Base-by-base conservation (phyloP, 2,329 filamentous ascomycete genomes). In the Neoscytalidium dimidiatum region DNA sequence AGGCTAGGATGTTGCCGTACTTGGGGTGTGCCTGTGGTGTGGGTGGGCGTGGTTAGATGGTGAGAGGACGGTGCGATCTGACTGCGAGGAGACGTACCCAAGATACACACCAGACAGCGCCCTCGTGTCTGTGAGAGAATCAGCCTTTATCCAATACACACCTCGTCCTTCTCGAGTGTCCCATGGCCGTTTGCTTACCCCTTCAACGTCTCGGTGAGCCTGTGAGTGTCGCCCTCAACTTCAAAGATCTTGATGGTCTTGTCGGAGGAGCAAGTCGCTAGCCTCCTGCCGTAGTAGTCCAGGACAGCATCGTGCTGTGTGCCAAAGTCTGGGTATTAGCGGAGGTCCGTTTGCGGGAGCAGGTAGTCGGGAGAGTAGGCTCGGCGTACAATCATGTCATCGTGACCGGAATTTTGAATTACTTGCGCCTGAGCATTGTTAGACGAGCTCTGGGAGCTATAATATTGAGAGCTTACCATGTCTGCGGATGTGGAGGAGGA, bases 181-280 rank as follows among this genome's bases (percentile, higher is more conserved):
- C 38, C 41, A 41, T 19, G 28, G 43, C 21, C 38, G 29, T 51
- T 17, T 21, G 75, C 83, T 74, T 86, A 96, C 92, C 94, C 94
- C 82, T 96, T 97, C 70, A 99, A 83, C 28, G 95, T 99, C 82
- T 98, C 94, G 35, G 92, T 87, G 72, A 98, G 83, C 69, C 92
- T 88, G 80, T 99, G 94, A 71, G 90, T 87, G 72, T 98, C 94
- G 74, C 93, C 92, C 74, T 98, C 94, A 64, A 99, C 90, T 81
- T 99, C 95, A 77, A 97, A 99, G 76, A 99, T 98, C 84, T 98
- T 98, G 84, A 99, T 96, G 53, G 94, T 98, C 78, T 95, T 94
- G 82, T 99, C 95, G 70, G 94, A 97, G 38, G 94, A 97, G 81
- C 95, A 98, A 70, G 95, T 99, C 68, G 95, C 95, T 72, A 99